Base-by-base conservation (phyloP, 768 basidiomycete genomes). In the Hygrophoropsis aurantiaca region DNA sequence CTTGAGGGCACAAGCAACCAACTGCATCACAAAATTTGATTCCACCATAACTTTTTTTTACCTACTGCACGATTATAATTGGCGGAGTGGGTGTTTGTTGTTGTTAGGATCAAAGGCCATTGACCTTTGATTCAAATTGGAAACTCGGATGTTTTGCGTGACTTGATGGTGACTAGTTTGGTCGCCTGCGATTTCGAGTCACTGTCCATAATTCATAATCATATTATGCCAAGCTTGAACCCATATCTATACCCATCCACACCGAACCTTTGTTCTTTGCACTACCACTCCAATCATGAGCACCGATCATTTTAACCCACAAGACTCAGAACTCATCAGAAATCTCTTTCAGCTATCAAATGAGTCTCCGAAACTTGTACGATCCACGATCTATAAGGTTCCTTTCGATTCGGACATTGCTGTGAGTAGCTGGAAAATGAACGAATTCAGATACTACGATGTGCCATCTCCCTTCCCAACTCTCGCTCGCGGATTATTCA, bases 351-450 rank as follows among this genome's bases (percentile, higher is more conserved):
- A 58, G 2, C 58, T 90, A 13, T 77, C 85, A 5, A 70, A 74
- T 32, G 76, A 73, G 42, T 73, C 73, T 0, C 77, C 81, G 3
- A 88, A 85, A 60, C 81, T 92, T 41, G 77, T 91, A 45, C 77
- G 74, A 39, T 81, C 81, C 2, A 73, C 77, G 0, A 57, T 65
- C 2, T 85, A 88, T 58, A 35, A 64, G 1, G 82, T 79, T 0
- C 82, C 87, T 0, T 79, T 78, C 1, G 79, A 80, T 48, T 74
- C 80, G 1, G 54, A 63, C 2, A 73, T 84, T 56, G 58, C 63
- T 3, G 69, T 97, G 24, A 76, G 81, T 3, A 92, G 89, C 69
- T 97, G 95, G 95, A 95, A 93, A 74, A 93, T 98, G 92, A 89
- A 91, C 66, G 97, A 98, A 65, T 91, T 84, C 75, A 92, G 92